A percentile compares a stretch with the other conserved stretches of the same genome.
Conservation (phyloP, 768 basidiomycete species). For the Cystobasidium ongulense region DNA sequence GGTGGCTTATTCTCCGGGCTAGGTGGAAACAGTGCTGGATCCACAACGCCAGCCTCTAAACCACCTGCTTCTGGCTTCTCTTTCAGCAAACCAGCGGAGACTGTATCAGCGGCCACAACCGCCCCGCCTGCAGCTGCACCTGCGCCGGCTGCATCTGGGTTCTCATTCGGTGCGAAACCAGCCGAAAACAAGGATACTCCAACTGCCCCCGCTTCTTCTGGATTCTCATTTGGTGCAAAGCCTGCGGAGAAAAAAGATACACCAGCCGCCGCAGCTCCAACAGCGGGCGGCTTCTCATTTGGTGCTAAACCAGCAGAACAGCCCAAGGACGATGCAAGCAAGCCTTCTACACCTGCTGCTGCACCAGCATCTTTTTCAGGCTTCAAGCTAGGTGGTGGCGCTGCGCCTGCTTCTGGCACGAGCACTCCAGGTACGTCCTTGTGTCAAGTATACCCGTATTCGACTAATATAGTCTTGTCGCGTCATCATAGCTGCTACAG, state of each 20-base stretch:
- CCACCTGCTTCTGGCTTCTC: slow-evolving; percentile 53
- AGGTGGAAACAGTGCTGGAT: slow-evolving; percentile 8
- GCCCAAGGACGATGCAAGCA: slow-evolving; percentile 14
- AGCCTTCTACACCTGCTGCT: slow-evolving; percentile 6
- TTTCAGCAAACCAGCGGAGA: slow-evolving; percentile 20
- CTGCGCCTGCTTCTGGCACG: slow-evolving; percentile 7
- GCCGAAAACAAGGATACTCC: neutral
- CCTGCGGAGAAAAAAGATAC: neutral
- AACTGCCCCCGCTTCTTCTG: slow-evolving; percentile 1
- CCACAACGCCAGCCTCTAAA: slow-evolving; percentile 34
- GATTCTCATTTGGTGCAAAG: slow-evolving; percentile 28
- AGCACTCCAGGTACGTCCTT: neutral
- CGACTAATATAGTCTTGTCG: no score
- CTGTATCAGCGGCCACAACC: neutral
- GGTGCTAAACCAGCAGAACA: slow-evolving; percentile 10
- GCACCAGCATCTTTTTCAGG: slow-evolving; percentile 24
- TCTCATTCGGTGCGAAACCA: slow-evolving; percentile 24
- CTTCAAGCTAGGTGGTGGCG: slow-evolving; percentile 1
- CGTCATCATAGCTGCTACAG: neutral
- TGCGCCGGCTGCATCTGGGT: slow-evolving; percentile 6
- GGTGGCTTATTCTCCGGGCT: slow-evolving; percentile 16
- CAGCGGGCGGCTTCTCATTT: slow-evolving; percentile 9
- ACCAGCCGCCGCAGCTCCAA: slow-evolving; percentile 23
- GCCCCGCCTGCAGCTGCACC: slow-evolving; percentile 1
- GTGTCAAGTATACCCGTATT: neutral